phyloP scores from a whole-genome alignment of 2,329 filamentous ascomycete species.

The Nemania sp. region DNA sequence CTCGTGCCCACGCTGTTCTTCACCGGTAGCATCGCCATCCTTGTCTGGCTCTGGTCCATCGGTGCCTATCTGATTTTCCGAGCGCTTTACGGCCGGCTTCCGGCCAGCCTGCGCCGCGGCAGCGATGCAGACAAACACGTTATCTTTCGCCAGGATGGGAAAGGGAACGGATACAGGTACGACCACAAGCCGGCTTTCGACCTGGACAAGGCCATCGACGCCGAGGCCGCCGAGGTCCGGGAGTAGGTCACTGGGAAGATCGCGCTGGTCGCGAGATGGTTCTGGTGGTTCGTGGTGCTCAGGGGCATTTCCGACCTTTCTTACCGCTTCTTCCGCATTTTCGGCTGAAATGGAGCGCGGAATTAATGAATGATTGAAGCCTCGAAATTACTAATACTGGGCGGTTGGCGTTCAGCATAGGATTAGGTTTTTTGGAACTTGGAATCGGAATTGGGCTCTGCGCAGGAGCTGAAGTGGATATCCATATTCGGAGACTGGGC shows the following conservation, averaged over 20 bases:
- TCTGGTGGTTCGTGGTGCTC: constrained; percentile 20
- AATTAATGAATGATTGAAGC: too few relatives aligned
- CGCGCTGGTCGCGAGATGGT: constrained; percentile 28
- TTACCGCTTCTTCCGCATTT: constrained; percentile 8
- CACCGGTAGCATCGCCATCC: constrained; percentile 62
- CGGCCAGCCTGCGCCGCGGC: constrained; percentile 21
- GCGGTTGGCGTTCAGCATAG: not conserved
- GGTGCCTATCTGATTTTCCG: constrained; percentile 57
- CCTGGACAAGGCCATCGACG: constrained; percentile 27
- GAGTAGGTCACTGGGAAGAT: constrained; percentile 38
- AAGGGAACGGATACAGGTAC: not conserved
- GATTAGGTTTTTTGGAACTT: too few relatives aligned
- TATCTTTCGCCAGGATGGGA: constrained; percentile 24
- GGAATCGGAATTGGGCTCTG: not conserved
- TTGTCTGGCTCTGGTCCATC: constrained; percentile 70
- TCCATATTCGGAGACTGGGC: too few relatives aligned
- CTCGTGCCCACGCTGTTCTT: constrained; percentile 71
- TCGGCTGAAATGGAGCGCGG: not conserved
- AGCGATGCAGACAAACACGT: constrained; percentile 29
- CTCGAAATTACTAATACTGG: too few relatives aligned
- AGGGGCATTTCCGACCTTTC: constrained; percentile 5
- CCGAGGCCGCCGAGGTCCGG: constrained; percentile 32
- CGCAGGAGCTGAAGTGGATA: too few relatives aligned
- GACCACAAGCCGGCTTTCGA: not conserved
- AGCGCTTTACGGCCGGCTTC: constrained; percentile 47